Base-by-base conservation (phyloP, 1,284 basidiomycete genomes). In the Pseudozyma sp. region DNA sequence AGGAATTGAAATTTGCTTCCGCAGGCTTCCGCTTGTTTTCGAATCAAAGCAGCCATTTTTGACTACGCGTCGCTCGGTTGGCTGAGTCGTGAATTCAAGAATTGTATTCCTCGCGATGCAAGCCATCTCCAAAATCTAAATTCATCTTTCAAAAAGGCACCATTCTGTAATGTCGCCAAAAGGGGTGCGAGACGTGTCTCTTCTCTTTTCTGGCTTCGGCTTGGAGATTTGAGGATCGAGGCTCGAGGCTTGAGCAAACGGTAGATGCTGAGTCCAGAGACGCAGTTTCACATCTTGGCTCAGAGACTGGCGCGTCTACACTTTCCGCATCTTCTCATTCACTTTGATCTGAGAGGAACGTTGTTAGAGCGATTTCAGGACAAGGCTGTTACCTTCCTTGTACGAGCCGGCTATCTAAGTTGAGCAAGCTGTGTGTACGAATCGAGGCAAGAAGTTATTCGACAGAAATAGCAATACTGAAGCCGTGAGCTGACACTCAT, bases 61-160 rank as follows among this genome's bases (percentile, higher is more conserved):
- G n/a, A 34, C 40, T 10, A 38, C 40, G 56, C 56, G 56, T 58
- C 56, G 31, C 38, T 39, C 18, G 21, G 16, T 42, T 54, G 68
- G 61, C 61, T 65, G 54, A 70, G 68, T 70, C 51, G 52, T 31
- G n/a, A 40, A 16, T 60, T 36, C 47, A 51, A 31, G 12, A 10
- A 48, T 52, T 70, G 56, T 63, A 69, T 47, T 55, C 18, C 38
- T 19, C 5, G 36, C 34, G 19, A 34, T 50, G 31, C 18, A 36
- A 19, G 34, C 21, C 49, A 49, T 16, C 3, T 47, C 25, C 21
- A 19, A 21, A 31, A 31, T 6, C 6, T 31, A 6, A 3, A 31
- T 31, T 31, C 25, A 3, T 31, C 3, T 6, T 31, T 31, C 25
- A 31, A 31, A 3, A 3, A 3, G 3, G 25, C 25, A 31, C 25